phyloP scores from a whole-genome alignment of 1,284 basidiomycete species.

The Dichomitus squalens region DNA sequence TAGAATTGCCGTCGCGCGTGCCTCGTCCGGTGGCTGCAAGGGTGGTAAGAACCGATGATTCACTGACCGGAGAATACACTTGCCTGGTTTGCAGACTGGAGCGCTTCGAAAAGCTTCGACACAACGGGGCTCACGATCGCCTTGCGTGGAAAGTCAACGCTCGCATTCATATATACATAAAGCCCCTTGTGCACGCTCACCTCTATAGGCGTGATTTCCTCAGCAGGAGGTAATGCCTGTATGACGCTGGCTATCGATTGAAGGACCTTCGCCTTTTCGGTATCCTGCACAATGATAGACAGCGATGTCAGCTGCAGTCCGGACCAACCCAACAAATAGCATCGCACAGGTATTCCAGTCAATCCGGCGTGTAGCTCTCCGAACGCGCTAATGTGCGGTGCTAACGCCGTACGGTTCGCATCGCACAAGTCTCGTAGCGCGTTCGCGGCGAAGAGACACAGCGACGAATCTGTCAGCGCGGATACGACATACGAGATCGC shows the following conservation, averaged over 20 bases:
- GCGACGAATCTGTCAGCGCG: constrained; percentile 60
- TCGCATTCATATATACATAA: neutral
- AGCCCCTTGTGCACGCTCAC: constrained; percentile 37
- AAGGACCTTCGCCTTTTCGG: constrained; percentile 86
- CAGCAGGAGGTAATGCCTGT: constrained; percentile 77
- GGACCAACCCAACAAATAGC: neutral
- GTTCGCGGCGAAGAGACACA: constrained; percentile 78
- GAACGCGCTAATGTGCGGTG: constrained; percentile 82
- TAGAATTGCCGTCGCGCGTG: constrained; percentile 57
- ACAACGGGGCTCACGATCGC: constrained; percentile 80
- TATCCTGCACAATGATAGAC: constrained; percentile 51
- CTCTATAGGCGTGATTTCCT: constrained; percentile 80
- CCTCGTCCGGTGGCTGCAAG: constrained; percentile 67
- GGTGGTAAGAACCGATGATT: neutral
- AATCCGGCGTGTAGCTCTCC: constrained; percentile 80
- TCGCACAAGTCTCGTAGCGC: constrained; percentile 86
- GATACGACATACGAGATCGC: constrained; percentile 75
- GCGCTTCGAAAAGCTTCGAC: constrained; percentile 62
- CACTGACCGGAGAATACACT: constrained; percentile 22
- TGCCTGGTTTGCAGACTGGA: constrained; percentile 57
- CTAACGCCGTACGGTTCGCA: constrained; percentile 78
- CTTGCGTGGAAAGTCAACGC: constrained; percentile 34
- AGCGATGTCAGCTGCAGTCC: too few species aligned
- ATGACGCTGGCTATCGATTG: constrained; percentile 91
- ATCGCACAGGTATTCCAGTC: constrained; percentile 54